These are phyloP conservation scores for Cunninghamia lanceolata DNA, from an alignment of 75 land plant genomes.

Conservation along the genomic window DNA sequence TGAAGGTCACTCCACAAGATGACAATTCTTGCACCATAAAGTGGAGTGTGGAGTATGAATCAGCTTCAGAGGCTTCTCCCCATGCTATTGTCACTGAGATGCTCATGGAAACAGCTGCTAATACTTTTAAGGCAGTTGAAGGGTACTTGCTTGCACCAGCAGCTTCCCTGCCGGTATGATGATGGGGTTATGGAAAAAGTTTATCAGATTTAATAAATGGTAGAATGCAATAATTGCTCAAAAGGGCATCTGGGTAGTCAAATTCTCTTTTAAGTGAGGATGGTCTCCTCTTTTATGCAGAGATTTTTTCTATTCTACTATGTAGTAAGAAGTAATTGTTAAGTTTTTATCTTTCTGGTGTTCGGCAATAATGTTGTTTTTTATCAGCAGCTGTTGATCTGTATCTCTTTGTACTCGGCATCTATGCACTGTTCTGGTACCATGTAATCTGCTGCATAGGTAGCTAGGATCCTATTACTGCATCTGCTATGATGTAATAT, in stretches of 20 bases:
- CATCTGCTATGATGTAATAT: too few species aligned
- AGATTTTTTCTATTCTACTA: not conserved
- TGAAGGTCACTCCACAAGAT: constrained; percentile 31
- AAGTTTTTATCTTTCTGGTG: too few species aligned
- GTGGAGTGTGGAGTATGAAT: constrained; percentile 28
- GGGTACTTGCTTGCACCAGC: constrained; percentile 18
- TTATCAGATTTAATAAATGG: too few species aligned
- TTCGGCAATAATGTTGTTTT: too few species aligned
- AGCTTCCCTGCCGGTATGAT: not conserved
- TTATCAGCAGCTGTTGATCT: too few species aligned
- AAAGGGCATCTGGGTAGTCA: not conserved
- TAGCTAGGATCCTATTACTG: too few species aligned
- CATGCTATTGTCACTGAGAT: constrained; percentile 13
- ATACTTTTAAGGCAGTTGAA: constrained; percentile 29
- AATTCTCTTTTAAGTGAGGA: not conserved
- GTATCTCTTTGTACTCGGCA: too few species aligned
- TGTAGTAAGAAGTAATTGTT: not conserved
- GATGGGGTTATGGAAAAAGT: not conserved
- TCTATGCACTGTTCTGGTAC: too few species aligned
- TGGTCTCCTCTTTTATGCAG: not conserved
- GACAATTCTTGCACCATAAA: constrained; percentile 6
- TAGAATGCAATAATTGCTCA: too few species aligned
- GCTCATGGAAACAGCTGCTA: constrained; percentile 17
- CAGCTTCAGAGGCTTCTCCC: constrained; percentile 15
- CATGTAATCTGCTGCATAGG: too few species aligned